Evolutionary conservation across 768 basidiomycete genomes (phyloP), one percentile per base, ranked within the genome.

Genomic region (Phanerochaete carnosa): DNA sequence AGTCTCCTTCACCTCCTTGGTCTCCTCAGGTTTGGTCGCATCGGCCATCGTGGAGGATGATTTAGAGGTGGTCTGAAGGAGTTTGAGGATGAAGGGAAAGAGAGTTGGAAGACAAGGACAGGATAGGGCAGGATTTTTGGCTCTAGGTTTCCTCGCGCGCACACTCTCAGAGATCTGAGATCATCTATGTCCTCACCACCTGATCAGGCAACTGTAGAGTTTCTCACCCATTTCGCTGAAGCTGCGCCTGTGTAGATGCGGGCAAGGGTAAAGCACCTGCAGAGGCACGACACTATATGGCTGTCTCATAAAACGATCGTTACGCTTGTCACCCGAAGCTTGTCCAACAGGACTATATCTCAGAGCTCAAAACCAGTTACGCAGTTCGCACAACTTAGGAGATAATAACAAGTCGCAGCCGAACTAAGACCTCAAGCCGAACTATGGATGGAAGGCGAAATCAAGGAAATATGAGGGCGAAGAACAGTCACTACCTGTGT

Each of bases 1-100:
- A 63, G 85, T 83, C 70, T 85, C 63, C 59, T 64, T 61, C 28
- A 57, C 56, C 84, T 62, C 76, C 77, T 73, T 73, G 43, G 57
- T 37, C 13, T 65, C 65, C 61, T 64, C 60, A n/a, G 72, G 63
- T 46, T 81, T 82, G 67, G 84, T 83, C 23, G 78, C 68, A 67
- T 90, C 89, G 58, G 88, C 79, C 89, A 91, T 90, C 23, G 28
- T 54, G 37, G 3, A 53, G 37, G 8, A 29, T 55, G 35, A 55
- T 22, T 15, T 39, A 43, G 23, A 13, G n/a, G 54, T 15, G 37
- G 22, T 37, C 7, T n/a, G 7, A 25, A 35, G 16, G 54, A 26
- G 54, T 55, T 55, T 55, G 35, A n/a, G 35, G 54, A 39, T 37
- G 54, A 55, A 16, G 54, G 37, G 47, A 19, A 19, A 43, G 25